Evolutionary conservation across 164 flowering plant species (phyloP).

Genomic region (Vitis rupestris): DNA sequence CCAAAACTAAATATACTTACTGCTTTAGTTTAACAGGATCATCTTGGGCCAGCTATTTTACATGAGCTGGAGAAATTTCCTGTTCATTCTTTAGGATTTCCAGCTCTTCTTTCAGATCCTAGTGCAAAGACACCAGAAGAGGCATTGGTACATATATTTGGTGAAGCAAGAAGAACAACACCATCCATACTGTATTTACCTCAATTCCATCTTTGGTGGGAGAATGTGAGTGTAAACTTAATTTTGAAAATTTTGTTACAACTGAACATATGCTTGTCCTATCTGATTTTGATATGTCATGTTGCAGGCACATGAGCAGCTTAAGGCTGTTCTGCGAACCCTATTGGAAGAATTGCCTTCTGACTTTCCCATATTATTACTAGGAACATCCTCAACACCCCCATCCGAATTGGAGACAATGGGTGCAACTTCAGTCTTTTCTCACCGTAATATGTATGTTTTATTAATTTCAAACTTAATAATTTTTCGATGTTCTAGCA

Average conservation of each 20-base stretch:
- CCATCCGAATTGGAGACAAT: constrained; percentile 38
- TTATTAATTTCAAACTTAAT: constrained; percentile 8
- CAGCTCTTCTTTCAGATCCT: constrained; percentile 98
- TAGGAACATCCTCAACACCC: constrained; percentile 66
- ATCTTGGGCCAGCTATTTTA: constrained; percentile 95
- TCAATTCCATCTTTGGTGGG: constrained; percentile 97
- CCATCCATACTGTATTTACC: constrained; percentile 94
- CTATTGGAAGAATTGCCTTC: constrained; percentile 93
- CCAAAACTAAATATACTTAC: constrained; percentile 54
- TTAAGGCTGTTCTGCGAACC: constrained; percentile 80
- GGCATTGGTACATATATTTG: constrained; percentile 94
- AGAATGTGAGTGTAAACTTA: constrained; percentile 65
- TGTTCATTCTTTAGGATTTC: constrained; percentile 93
- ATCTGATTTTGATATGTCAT: constrained; percentile 6
- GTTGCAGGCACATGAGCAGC: constrained; percentile 93
- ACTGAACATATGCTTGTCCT: not conserved
- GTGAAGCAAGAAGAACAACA: constrained; percentile 96
- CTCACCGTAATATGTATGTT: constrained; percentile 75
- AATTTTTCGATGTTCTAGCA: not conserved
- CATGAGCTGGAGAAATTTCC: constrained; percentile 99
- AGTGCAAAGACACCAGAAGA: constrained; percentile 99
- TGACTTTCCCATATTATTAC: constrained; percentile 73
- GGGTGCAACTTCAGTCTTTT: constrained; percentile 48
- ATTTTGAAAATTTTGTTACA: not conserved
- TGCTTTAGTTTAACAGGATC: constrained; percentile 85